Base-by-base conservation (phyloP, 768 basidiomycete genomes). In the Kwoniella europaea region DNA sequence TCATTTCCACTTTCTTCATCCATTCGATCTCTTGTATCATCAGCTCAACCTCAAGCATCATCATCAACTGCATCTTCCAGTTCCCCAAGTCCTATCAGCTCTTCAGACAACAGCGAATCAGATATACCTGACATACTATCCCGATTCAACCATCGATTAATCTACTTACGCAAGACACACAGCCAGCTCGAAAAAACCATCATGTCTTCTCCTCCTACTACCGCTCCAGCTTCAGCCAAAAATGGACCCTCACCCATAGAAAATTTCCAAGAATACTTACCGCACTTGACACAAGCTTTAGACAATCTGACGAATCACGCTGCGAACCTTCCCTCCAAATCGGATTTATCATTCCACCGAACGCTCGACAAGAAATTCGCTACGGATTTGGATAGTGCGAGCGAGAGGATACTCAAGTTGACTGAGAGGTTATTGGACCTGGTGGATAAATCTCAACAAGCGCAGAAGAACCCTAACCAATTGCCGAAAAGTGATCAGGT, bases 311-410 rank as follows among this genome's bases (percentile, higher is more conserved):
- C 84, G 10, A 71, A 74, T 4, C 74, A 80, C 35, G 84, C 84
- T 5, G 74, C 79, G 3, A 61, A 57, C 7, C 73, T 86, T 7
- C 85, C 85, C 13, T 59, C 61, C 10, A 91, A 93, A 2, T 72
- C 85, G 15, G 95, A 98, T 84, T 86, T 98, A 67, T 84, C 86
- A n/a, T 98, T 94, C 83, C 92, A 97, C 84, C 90, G 92, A 24
- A 92, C 94, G 2, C 88, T 98, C 72, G 91, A 95, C 82, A 83
- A 88, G 4, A 85, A 84, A 1, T 86, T 97, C 65, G 91, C 90
- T 1, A 85, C 86, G 65, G 88, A 90, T 53, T 83, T 97, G 44
- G 94, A 98, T 77, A 82, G 78, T 3, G 87, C 91, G 66, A 90
- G 92, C 0, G 83, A 86, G 16, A 86, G 88, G 41, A 86, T 95